A percentile compares a stretch with the other conserved stretches of the same genome.
These are phyloP conservation scores for Fomitopsis pulvina DNA, from an alignment of 768 basidiomycete species.

Conservation along the genomic window DNA sequence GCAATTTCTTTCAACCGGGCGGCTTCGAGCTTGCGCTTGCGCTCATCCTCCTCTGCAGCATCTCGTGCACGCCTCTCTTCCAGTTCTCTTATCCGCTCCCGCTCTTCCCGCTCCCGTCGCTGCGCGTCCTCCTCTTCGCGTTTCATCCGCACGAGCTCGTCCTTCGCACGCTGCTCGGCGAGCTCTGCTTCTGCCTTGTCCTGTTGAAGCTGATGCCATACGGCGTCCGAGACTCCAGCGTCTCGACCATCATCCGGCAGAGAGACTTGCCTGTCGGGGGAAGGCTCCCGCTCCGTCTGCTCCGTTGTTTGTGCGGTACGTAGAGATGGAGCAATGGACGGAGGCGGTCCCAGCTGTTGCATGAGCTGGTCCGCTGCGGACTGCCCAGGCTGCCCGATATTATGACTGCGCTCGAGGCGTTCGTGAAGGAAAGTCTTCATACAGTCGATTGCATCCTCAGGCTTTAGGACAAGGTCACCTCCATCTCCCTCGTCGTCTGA, in stretches of 20 bases:
- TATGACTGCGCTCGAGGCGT: slow-evolving; percentile 3
- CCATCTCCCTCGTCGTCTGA: slow-evolving; percentile 2
- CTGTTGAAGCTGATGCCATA: slow-evolving; percentile 44
- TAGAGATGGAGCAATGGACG: not conserved
- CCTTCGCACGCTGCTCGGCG: slow-evolving; percentile 18
- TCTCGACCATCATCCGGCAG: slow-evolving; percentile 27
- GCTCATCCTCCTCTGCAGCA: slow-evolving; percentile 19
- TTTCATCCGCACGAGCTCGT: slow-evolving; percentile 4
- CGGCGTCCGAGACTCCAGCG: slow-evolving; percentile 41
- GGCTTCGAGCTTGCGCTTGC: slow-evolving; percentile 18
- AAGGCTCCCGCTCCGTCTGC: not conserved
- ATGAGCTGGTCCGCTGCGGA: not conserved
- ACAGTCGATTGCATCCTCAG: slow-evolving; percentile 24
- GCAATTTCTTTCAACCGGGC: slow-evolving; percentile 21
- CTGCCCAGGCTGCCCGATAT: not conserved
- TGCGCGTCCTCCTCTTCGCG: not conserved
- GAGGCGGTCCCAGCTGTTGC: not conserved
- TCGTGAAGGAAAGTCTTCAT: slow-evolving; percentile 14
- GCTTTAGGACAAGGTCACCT: slow-evolving; percentile 18
- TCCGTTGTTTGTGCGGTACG: not conserved
- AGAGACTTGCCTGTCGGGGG: not conserved
- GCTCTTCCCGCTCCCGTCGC: not conserved
- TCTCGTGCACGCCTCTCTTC: slow-evolving; percentile 8
- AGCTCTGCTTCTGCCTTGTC: slow-evolving; percentile 30
- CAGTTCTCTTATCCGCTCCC: not conserved